phyloP scores from a whole-genome alignment of 164 flowering plant genomes.

The Taxillus chinensis region DNA sequence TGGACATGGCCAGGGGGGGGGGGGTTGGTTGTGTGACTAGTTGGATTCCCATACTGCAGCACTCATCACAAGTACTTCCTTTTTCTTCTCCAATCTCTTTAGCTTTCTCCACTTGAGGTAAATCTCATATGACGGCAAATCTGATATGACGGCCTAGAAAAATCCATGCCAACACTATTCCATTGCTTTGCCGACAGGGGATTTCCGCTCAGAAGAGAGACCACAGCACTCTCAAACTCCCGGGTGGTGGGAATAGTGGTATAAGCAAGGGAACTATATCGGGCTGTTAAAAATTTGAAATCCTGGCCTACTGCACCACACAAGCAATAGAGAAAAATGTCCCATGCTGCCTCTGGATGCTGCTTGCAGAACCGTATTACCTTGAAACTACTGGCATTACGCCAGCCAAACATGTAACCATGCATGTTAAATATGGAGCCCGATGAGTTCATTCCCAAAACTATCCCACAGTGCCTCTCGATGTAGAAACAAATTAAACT shows the following conservation, averaged over 20 bases:
- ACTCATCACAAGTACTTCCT: slow-evolving; percentile 39
- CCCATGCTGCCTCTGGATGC: slow-evolving; percentile 98
- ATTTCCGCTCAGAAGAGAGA: slow-evolving; percentile 84
- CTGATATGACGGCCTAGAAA: slow-evolving; percentile 86
- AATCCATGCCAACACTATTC: slow-evolving; percentile 84
- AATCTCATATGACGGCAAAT: too few species aligned
- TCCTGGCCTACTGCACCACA: slow-evolving; percentile 99
- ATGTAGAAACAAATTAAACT: too few species aligned
- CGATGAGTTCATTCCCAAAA: slow-evolving; percentile 98
- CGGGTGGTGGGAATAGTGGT: slow-evolving; percentile 98
- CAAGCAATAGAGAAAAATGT: slow-evolving; percentile 75
- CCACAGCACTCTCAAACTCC: slow-evolving; percentile 93
- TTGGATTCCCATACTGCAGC: not conserved
- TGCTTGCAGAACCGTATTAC: slow-evolving; percentile 76
- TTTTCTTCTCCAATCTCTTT: slow-evolving; percentile 59
- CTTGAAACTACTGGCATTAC: slow-evolving; percentile 61
- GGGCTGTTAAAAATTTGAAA: slow-evolving; percentile 89
- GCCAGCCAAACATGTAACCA: slow-evolving; percentile 93
- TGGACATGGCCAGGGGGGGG: too few species aligned
- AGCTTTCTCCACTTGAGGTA: slow-evolving; percentile 82
- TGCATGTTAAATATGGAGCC: slow-evolving; percentile 88
- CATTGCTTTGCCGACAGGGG: slow-evolving; percentile 88
- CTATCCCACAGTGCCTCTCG: too few species aligned
- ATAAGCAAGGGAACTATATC: slow-evolving; percentile 89
- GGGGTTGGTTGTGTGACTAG: too few species aligned